Conservation (phyloP, 768 basidiomycete species). For the Tricholoma sp. region DNA sequence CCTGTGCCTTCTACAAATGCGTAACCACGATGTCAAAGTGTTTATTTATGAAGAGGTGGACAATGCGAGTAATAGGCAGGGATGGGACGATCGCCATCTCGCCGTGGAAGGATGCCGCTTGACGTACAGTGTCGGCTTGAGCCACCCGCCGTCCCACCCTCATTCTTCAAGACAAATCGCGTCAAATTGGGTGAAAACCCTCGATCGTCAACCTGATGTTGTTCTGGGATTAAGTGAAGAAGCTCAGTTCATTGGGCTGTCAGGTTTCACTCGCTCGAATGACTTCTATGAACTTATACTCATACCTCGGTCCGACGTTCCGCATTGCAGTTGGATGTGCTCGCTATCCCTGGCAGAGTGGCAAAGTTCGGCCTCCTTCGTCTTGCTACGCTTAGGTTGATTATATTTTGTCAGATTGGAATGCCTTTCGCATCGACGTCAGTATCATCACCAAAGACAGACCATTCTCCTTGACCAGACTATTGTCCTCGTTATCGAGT, state of each 20-base stretch:
- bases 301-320: conserved; percentile 45
- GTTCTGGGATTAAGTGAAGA: conserved; percentile 28
- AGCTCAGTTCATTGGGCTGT: conserved; percentile 15
- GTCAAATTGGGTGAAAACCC: conserved; percentile 25
- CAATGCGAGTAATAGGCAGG: not conserved
- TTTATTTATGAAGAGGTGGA: conserved; percentile 22
- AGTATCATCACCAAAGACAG: conserved; percentile 77
- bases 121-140: conserved; percentile 7
- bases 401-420: conserved; percentile 56
- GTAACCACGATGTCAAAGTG: conserved; percentile 24
- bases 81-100: conserved; percentile 5
- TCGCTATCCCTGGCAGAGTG: conserved; percentile 53
- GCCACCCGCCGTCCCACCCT: not conserved
- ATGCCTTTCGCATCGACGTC: conserved; percentile 61
- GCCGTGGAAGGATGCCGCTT: conserved; percentile 14
- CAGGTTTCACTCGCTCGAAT: conserved; percentile 9
- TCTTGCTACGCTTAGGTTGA: conserved; percentile 10
- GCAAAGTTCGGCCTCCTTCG: conserved; percentile 35
- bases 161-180: not conserved
- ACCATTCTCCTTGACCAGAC: conserved; percentile 61
- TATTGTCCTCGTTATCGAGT: conserved; percentile 54
- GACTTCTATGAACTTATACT: conserved; percentile 27
- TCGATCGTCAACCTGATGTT: conserved; percentile 25
- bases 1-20: conserved; percentile 27
- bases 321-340: conserved; percentile 57